Conservation (phyloP, 176 grass and related monocot species). For the Saccharum officinarum region DNA sequence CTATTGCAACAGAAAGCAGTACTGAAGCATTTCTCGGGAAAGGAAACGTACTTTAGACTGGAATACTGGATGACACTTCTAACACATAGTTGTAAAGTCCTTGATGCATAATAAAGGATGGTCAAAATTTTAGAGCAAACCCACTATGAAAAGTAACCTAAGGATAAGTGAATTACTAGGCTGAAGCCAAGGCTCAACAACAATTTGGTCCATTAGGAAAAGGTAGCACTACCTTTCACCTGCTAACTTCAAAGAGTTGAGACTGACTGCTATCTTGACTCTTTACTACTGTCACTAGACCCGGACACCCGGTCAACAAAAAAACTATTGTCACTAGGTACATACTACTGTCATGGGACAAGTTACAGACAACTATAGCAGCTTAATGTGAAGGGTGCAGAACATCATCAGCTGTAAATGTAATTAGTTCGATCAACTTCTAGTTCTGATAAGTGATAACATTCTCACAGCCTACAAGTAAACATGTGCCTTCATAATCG, state of each 20-base stretch:
- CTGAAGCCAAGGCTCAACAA: slow-evolving; percentile 15
- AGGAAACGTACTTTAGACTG: background rate
- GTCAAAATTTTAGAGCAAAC: background rate
- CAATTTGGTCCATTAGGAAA: slow-evolving; percentile 25
- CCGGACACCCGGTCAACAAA: background rate
- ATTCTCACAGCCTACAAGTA: background rate
- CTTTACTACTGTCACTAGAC: background rate
- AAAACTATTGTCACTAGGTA: background rate
- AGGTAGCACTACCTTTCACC: background rate
- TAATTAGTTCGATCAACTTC: slow-evolving; percentile 19
- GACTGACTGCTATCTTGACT: background rate
- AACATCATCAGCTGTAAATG: background rate
- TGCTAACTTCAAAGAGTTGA: slow-evolving; percentile 9
- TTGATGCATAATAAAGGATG: slow-evolving; percentile 6
- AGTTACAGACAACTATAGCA: slow-evolving; percentile 9
- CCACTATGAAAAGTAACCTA: slow-evolving; percentile 1
- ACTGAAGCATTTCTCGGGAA: background rate
- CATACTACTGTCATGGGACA: slow-evolving; percentile 17
- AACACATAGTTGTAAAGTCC: background rate
- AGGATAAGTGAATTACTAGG: background rate
- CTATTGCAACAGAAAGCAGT: background rate
- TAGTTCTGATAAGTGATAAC: slow-evolving; percentile 7
- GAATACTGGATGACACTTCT: background rate
- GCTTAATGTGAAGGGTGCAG: background rate
- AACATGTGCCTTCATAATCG: background rate